phyloP scores from a whole-genome alignment of 768 basidiomycete species.

The Trametes cingulata region DNA sequence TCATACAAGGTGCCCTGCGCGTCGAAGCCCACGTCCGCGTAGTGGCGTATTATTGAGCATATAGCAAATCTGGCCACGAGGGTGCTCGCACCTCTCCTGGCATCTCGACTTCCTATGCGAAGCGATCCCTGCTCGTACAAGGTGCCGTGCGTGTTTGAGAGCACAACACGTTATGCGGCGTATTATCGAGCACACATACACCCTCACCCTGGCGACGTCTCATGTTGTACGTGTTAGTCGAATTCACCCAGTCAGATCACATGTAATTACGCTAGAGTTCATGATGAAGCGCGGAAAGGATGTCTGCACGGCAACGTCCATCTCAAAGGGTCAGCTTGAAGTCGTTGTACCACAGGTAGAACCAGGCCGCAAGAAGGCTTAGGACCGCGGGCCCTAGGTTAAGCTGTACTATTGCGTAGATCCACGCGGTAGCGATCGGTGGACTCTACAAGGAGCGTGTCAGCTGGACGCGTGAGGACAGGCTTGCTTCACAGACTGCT shows the following conservation, averaged over 20 bases:
- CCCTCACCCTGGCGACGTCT: background rate
- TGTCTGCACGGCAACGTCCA: background rate
- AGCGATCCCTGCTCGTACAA: slow-evolving; percentile 29
- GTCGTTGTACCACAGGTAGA: slow-evolving; percentile 63
- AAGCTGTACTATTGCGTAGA: slow-evolving; percentile 72
- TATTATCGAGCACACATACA: slow-evolving; percentile 36
- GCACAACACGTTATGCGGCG: slow-evolving; percentile 29
- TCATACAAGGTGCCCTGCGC: slow-evolving; percentile 37
- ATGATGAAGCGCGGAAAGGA: background rate
- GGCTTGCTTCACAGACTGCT: slow-evolving; percentile 4
- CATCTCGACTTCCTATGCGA: background rate
- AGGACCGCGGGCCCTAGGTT: slow-evolving; percentile 61
- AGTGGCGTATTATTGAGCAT: slow-evolving; percentile 37
- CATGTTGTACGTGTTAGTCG: background rate
- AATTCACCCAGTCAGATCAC: no score
- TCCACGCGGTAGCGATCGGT: slow-evolving; percentile 77
- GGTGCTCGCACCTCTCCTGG: background rate
- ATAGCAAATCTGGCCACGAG: slow-evolving; percentile 15
- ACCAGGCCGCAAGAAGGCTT: slow-evolving; percentile 52
- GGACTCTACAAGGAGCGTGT: slow-evolving; percentile 52
- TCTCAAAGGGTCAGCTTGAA: slow-evolving; percentile 44
- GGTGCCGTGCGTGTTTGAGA: slow-evolving; percentile 32
- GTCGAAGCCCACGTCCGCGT: slow-evolving; percentile 29
- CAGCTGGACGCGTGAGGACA: background rate
- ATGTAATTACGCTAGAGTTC: no score